A percentile compares a stretch with the other conserved stretches of the same genome.
phyloP scores from a whole-genome alignment of 805 yeast genomes.

The Nematodospora valgi region DNA sequence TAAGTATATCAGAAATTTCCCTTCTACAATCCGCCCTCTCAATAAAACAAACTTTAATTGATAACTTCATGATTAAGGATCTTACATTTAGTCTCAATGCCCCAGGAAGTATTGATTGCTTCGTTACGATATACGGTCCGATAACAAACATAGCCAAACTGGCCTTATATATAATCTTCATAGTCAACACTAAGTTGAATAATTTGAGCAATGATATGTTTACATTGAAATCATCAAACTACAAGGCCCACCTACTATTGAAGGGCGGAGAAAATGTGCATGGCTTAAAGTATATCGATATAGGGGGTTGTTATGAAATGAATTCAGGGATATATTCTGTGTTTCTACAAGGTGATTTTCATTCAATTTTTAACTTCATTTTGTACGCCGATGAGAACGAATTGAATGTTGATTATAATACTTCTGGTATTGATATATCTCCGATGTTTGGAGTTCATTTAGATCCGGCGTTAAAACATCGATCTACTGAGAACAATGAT shows the following conservation, averaged over 20 bases:
- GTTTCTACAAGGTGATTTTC: constrained; percentile 18
- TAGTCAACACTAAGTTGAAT: constrained; percentile 24
- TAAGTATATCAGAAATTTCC: too few species aligned
- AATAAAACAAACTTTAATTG: constrained; percentile 13
- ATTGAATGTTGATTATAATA: constrained; percentile 12
- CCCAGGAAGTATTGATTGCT: constrained; percentile 29
- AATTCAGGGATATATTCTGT: constrained; percentile 7
- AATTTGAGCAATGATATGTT: constrained; percentile 16
- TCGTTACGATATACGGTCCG: constrained; percentile 27
- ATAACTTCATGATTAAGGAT: constrained; percentile 19
- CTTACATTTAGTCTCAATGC: constrained; percentile 17
- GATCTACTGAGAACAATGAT: constrained; percentile 13
- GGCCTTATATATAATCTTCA: constrained; percentile 23
- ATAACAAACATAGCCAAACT: constrained; percentile 19
- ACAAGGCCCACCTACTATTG: constrained; percentile 15
- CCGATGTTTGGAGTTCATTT: constrained; percentile 14
- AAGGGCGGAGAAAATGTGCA: neutral
- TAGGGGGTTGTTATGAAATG: constrained; percentile 7
- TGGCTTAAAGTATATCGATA: constrained; percentile 10
- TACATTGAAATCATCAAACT: constrained; percentile 33
- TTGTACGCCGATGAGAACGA: constrained; percentile 3
- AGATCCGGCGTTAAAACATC: constrained; percentile 16
- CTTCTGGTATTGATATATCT: constrained; percentile 11
- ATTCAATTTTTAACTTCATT: constrained; percentile 15
- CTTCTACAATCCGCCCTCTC: too few species aligned